These are phyloP conservation scores for Wickerhamomyces chambardii DNA, from an alignment of 805 yeast species.

Conservation along the genomic window DNA sequence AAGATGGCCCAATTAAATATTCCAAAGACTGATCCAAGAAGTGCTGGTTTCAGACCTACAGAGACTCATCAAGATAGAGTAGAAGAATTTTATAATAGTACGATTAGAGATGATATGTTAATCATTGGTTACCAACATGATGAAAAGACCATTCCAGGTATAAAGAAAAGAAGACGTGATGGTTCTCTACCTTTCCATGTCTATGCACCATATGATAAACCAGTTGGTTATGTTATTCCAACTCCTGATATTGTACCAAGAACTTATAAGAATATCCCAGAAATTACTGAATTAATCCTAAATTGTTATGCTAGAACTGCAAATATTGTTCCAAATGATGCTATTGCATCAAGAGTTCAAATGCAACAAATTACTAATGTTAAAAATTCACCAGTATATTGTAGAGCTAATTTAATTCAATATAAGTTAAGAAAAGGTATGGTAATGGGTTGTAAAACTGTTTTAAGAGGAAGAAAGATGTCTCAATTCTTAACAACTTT, in stretches of 20 bases:
- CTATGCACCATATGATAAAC: conserved; percentile 71
- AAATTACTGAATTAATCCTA: conserved; percentile 54
- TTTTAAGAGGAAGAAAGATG: conserved; percentile 72
- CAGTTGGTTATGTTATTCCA: conserved; percentile 66
- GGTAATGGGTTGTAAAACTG: conserved; percentile 85
- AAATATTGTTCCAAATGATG: conserved; percentile 58
- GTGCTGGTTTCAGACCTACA: conserved; percentile 70
- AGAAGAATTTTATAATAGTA: conserved; percentile 64
- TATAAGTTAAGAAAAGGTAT: conserved; percentile 86
- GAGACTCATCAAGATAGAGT: conserved; percentile 76
- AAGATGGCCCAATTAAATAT: conserved; percentile 59
- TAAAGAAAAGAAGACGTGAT: conserved; percentile 77
- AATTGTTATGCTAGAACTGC: conserved; percentile 75
- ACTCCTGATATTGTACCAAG: conserved; percentile 68
- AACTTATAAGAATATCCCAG: conserved; percentile 64
- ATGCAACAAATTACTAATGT: conserved; percentile 92
- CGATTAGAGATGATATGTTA: conserved; percentile 68
- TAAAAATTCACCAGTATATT: conserved; percentile 65
- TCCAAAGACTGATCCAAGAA: conserved; percentile 66
- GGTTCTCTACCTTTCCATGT: conserved; percentile 82
- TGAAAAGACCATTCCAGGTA: conserved; percentile 44
- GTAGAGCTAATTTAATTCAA: conserved; percentile 70
- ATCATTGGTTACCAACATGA: conserved; percentile 71
- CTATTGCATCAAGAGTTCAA: conserved; percentile 69
- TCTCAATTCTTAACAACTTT: conserved; percentile 78